These are phyloP conservation scores for Ustilago tritici DNA, from an alignment of 1,284 basidiomycete species.

Conservation along the genomic window DNA sequence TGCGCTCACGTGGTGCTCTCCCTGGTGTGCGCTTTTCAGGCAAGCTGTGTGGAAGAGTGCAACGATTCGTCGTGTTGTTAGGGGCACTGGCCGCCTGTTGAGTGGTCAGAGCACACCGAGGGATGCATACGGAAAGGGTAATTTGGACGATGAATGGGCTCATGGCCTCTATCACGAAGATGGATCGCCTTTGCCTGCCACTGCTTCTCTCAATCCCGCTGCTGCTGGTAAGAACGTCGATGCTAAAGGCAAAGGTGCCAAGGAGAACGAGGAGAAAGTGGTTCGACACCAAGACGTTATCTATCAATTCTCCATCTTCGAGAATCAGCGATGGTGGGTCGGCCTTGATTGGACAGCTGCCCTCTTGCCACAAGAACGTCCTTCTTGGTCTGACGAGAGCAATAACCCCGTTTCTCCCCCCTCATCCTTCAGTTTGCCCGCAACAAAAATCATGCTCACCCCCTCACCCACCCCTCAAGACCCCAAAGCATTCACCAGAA, in stretches of 20 bases:
- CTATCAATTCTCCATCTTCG: slow-evolving; percentile 75
- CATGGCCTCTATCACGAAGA: slow-evolving; percentile 30
- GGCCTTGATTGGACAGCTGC: slow-evolving; percentile 87
- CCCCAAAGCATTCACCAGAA: slow-evolving; percentile 56
- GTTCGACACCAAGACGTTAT: slow-evolving; percentile 62
- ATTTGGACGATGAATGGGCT: slow-evolving; percentile 46
- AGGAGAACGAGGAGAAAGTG: slow-evolving; percentile 32
- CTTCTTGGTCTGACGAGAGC: slow-evolving; percentile 78
- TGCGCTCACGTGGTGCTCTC: slow-evolving; percentile 67
- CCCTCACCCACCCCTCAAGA: slow-evolving; percentile 57
- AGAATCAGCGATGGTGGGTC: slow-evolving; percentile 91
- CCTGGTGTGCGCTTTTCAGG: slow-evolving; percentile 65
- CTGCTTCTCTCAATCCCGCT: background rate
- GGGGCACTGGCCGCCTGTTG: slow-evolving; percentile 47
- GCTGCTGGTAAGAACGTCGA: background rate
- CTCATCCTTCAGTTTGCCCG: slow-evolving; percentile 75
- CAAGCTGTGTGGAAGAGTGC: slow-evolving; percentile 67
- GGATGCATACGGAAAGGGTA: slow-evolving; percentile 43
- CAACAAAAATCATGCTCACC: slow-evolving; percentile 61
- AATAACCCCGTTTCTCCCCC: slow-evolving; percentile 71
- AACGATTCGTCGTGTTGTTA: slow-evolving; percentile 52
- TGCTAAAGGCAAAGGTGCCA: background rate
- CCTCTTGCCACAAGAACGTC: slow-evolving; percentile 86
- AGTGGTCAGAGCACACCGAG: slow-evolving; percentile 40
- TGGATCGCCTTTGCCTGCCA: slow-evolving; percentile 14